A percentile compares a stretch with the other conserved stretches of the same genome.
Evolutionary conservation across 805 yeast species (phyloP).

Genomic region (Kazachstania taianensis): DNA sequence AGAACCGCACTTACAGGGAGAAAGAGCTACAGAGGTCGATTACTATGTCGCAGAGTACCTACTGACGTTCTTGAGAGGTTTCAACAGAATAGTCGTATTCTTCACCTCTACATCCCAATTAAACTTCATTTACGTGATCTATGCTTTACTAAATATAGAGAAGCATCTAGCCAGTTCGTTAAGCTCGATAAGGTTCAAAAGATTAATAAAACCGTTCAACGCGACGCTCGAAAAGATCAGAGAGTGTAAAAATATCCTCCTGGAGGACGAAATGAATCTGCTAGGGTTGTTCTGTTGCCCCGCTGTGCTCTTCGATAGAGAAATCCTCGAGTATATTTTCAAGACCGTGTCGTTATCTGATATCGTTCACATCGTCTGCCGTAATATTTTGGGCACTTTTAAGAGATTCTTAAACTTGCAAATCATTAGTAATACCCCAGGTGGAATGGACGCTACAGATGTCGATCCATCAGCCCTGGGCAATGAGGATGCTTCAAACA

Average conservation of each 20-base stretch:
- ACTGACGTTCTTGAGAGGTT: slow-evolving; percentile 4
- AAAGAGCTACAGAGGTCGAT: slow-evolving; percentile 8
- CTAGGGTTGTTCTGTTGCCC: slow-evolving; percentile 14
- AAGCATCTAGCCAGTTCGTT: slow-evolving; percentile 6
- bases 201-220: slow-evolving; percentile 7
- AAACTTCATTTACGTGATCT: slow-evolving; percentile 9
- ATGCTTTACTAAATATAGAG: slow-evolving; percentile 10
- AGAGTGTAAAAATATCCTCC: slow-evolving; percentile 5
- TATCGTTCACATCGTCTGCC: slow-evolving; percentile 11
- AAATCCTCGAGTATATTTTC: slow-evolving; percentile 10
- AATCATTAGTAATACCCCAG: neutral
- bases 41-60: slow-evolving; percentile 4
- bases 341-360: slow-evolving; percentile 13
- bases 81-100: slow-evolving; percentile 9
- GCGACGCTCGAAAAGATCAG: slow-evolving; percentile 4
- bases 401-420: slow-evolving; percentile 8
- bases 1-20: slow-evolving; percentile 2
- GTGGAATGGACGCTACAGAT: neutral
- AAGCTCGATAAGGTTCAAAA: slow-evolving; percentile 4
- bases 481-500: neutral
- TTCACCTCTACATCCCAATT: slow-evolving; percentile 5
- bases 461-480: neutral
- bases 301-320: slow-evolving; percentile 13
- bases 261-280: slow-evolving; percentile 10
- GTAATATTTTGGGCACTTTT: slow-evolving; percentile 4